phyloP scores from a whole-genome alignment of 169 alveolate species.

The Eimeria sp. region DNA sequence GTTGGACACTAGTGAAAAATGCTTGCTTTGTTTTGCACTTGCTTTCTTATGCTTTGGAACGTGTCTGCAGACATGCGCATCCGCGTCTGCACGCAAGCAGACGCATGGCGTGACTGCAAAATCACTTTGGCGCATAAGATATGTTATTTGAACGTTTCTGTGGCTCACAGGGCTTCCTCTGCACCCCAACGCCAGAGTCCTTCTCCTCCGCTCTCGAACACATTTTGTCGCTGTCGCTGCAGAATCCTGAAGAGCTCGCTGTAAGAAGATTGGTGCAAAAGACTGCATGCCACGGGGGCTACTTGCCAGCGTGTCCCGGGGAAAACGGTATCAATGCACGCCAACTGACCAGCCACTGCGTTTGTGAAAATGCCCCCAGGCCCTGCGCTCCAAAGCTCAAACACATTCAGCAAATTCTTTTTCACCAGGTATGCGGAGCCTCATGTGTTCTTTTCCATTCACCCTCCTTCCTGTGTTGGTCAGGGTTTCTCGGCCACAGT shows the following conservation, averaged over 20 bases:
- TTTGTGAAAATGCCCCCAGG: background rate
- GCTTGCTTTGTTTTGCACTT: background rate
- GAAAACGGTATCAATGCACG: background rate
- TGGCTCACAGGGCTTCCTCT: conserved; percentile 57
- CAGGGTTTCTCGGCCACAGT: background rate
- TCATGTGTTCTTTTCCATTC: background rate
- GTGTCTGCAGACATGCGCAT: background rate
- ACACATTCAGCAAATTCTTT: background rate
- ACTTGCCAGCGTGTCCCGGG: background rate
- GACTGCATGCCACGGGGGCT: background rate
- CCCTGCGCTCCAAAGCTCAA: conserved; percentile 57
- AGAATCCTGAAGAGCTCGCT: conserved; percentile 18
- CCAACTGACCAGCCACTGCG: background rate
- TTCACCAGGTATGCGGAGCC: conserved; percentile 35
- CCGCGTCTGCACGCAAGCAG: background rate
- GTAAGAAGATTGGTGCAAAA: background rate
- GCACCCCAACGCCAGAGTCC: conserved; percentile 23
- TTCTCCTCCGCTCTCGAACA: conserved; percentile 36
- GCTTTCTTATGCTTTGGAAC: background rate
- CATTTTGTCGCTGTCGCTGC: conserved; percentile 21
- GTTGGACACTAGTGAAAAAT: background rate
- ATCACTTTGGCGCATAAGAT: background rate
- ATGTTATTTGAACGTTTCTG: background rate
- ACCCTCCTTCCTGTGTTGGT: background rate
- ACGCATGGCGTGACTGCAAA: background rate